A percentile compares a stretch with the other conserved stretches of the same genome.
phyloP scores from a whole-genome alignment of 1,139 yeast genomes.

The Saccharomycopsis hybrid region DNA sequence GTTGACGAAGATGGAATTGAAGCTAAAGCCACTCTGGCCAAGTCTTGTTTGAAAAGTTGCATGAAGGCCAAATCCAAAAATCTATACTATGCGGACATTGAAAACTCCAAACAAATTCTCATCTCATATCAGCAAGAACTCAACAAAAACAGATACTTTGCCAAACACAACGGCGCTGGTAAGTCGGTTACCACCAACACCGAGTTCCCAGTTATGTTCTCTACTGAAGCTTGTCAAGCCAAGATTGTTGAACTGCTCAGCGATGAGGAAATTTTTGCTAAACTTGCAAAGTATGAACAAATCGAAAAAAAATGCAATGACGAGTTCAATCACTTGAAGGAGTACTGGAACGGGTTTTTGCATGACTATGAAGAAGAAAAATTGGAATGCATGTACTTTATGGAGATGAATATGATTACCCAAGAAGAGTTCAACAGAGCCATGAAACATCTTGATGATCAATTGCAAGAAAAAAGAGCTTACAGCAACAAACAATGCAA shows the following conservation, averaged over 20 bases:
- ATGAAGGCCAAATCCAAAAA: conserved; percentile 6
- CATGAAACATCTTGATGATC: not conserved
- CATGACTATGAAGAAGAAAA: conserved; percentile 7
- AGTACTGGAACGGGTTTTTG: conserved; percentile 3
- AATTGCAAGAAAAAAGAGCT: conserved; percentile 1
- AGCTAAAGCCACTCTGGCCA: no score
- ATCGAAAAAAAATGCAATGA: conserved; percentile 1
- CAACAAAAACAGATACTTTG: no score
- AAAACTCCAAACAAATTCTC: conserved; percentile 6
- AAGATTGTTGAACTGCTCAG: conserved; percentile 4
- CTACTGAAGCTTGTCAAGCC: conserved; percentile 12
- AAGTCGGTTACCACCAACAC: no score
- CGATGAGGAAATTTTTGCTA: not conserved
- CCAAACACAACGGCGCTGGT: not conserved
- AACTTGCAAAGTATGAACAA: conserved; percentile 2
- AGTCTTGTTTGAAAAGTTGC: conserved; percentile 6
- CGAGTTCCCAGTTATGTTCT: conserved; percentile 15
- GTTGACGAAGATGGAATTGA: no score
- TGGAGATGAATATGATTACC: conserved; percentile 4
- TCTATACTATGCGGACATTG: not conserved
- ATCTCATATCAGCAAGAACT: conserved; percentile 6
- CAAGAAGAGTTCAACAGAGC: not conserved
- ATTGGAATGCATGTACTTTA: not conserved
- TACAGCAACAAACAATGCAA: conserved; percentile 8
- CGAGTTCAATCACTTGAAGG: conserved; percentile 1